phyloP scores from a whole-genome alignment of 345 rosid genomes.

The Dipteronia sinensis region DNA sequence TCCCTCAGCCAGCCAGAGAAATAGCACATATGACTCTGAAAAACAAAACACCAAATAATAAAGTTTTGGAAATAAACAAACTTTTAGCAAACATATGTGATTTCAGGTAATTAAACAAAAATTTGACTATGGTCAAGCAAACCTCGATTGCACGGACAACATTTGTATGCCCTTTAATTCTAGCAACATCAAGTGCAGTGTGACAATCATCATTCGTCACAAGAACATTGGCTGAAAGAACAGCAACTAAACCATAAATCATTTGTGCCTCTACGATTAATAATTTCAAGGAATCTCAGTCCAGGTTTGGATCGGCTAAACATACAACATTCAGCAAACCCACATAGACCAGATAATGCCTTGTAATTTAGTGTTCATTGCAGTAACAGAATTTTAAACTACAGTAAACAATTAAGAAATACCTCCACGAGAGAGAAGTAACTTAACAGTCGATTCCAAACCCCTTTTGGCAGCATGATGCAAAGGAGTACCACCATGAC shows the following conservation, averaged over 20 bases:
- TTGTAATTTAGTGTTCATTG: background rate
- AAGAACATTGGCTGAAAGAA: conserved; percentile 50
- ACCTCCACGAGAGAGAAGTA: conserved; percentile 54
- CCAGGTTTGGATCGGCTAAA: background rate
- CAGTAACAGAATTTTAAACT: conserved; percentile 10
- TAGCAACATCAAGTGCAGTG: conserved; percentile 55
- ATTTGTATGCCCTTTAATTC: conserved; percentile 39
- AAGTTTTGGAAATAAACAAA: conserved; percentile 6
- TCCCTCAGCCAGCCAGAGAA: conserved; percentile 58
- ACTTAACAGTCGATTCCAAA: conserved; percentile 42
- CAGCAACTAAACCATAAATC: conserved; percentile 10
- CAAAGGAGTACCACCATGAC: conserved; percentile 54
- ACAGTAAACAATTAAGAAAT: background rate
- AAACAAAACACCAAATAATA: conserved; percentile 1
- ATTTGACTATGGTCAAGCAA: conserved; percentile 10
- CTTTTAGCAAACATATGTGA: background rate
- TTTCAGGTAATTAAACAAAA: background rate
- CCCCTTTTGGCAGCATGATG: conserved; percentile 66
- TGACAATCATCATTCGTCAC: conserved; percentile 56
- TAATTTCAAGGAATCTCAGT: background rate
- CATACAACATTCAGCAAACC: conserved; percentile 1
- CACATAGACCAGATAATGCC: background rate
- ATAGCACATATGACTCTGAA: conserved; percentile 47
- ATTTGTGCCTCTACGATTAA: background rate
- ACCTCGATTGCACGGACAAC: conserved; percentile 58